Evolutionary conservation across 75 land plant species (phyloP).

Genomic region (Selaginella moellendorffii): DNA sequence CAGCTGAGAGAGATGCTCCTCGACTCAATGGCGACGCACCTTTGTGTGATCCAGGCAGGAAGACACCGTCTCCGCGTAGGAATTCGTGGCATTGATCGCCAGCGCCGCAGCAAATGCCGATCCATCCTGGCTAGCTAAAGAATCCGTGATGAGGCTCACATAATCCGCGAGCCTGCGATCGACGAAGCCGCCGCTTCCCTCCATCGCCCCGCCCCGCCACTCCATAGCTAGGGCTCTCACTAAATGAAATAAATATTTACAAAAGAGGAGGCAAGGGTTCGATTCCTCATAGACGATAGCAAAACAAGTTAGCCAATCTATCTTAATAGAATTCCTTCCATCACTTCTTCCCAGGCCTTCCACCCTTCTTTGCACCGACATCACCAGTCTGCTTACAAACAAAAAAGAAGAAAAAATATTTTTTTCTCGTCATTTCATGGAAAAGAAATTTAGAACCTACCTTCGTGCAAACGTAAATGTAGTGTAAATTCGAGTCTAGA

Average conservation of each 20-base stretch:
- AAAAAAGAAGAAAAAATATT: neutral
- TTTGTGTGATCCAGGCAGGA: slow-evolving; percentile 50
- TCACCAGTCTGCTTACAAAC: neutral
- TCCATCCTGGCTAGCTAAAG: slow-evolving; percentile 55
- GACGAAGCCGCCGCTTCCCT: no score
- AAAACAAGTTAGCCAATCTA: no score
- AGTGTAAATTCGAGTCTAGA: slow-evolving; percentile 63
- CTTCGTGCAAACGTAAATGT: slow-evolving; percentile 71
- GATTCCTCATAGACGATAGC: no score
- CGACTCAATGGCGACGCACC: slow-evolving; percentile 19
- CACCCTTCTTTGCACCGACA: neutral
- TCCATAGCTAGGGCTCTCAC: no score
- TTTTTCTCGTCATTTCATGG: no score
- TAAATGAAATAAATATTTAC: no score
- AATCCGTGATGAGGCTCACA: slow-evolving; percentile 50
- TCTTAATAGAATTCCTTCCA: no score
- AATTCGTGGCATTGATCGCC: slow-evolving; percentile 45
- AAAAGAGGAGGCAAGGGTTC: no score
- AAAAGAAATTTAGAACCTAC: no score
- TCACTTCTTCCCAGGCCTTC: neutral
- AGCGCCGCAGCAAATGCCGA: slow-evolving; percentile 38
- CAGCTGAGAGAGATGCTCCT: neutral
- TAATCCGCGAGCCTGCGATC: slow-evolving; percentile 60
- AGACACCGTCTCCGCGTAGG: slow-evolving; percentile 35
- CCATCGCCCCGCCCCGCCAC: slow-evolving; percentile 35